A percentile compares a stretch with the other conserved stretches of the same genome.
phyloP scores from a whole-genome alignment of 176 grass and related monocot species.

The Pontederia paniculata region DNA sequence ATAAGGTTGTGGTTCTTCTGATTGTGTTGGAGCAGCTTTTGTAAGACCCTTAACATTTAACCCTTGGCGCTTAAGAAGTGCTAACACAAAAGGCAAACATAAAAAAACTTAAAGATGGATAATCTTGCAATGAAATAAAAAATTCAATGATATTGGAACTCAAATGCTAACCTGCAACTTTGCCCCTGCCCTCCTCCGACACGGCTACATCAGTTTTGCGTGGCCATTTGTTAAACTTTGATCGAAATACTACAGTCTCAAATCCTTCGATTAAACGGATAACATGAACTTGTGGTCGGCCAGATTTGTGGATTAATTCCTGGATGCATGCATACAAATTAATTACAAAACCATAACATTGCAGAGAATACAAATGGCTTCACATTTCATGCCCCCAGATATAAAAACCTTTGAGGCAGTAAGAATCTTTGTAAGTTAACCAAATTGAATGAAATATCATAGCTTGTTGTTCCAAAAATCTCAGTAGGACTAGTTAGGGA shows the following conservation, averaged over 20 bases:
- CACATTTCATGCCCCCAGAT: too few relatives aligned
- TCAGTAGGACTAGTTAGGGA: too few relatives aligned
- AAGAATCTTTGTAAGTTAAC: too few relatives aligned
- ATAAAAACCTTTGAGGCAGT: too few relatives aligned
- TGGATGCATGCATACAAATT: constrained; percentile 13
- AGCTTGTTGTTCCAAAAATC: too few relatives aligned
- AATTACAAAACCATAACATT: too few relatives aligned
- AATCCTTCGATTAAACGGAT: constrained; percentile 96
- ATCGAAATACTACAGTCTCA: constrained; percentile 76
- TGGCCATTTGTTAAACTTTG: constrained; percentile 88
- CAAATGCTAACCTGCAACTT: constrained; percentile 72
- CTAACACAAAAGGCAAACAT: constrained; percentile 26
- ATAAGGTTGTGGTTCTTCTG: constrained; percentile 82
- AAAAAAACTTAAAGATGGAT: too few relatives aligned
- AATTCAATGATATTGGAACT: too few relatives aligned
- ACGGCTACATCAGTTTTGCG: constrained; percentile 83
- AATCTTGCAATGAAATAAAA: too few relatives aligned
- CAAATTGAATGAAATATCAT: too few relatives aligned
- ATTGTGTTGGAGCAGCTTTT: constrained; percentile 72
- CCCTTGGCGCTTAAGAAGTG: constrained; percentile 88
- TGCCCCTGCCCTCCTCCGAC: constrained; percentile 91
- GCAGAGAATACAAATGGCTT: too few relatives aligned
- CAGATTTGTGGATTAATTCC: constrained; percentile 62
- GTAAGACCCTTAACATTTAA: constrained; percentile 72
- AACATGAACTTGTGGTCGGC: constrained; percentile 55